These are phyloP conservation scores for Grosmannia serpens DNA, from an alignment of 2,329 filamentous ascomycete genomes.

Conservation along the genomic window DNA sequence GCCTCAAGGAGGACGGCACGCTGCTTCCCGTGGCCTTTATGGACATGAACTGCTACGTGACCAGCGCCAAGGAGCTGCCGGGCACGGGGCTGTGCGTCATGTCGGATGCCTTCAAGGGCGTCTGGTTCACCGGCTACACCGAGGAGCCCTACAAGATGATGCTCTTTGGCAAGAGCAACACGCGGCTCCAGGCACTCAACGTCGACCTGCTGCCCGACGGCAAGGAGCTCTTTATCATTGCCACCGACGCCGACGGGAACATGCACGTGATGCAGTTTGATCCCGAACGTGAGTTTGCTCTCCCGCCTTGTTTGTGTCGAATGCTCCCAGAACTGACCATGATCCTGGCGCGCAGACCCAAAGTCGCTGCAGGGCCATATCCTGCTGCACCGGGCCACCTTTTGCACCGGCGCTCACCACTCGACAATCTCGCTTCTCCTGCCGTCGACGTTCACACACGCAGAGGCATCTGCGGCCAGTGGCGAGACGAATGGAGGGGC, in stretches of 20 bases:
- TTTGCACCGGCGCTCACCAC: conserved; percentile 71
- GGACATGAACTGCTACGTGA: conserved; percentile 93
- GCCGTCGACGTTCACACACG: conserved; percentile 39
- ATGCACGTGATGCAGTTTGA: conserved; percentile 88
- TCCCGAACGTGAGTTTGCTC: conserved; percentile 62
- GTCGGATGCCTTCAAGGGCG: conserved; percentile 81
- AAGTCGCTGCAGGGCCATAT: conserved; percentile 85
- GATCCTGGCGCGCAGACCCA: conserved; percentile 49
- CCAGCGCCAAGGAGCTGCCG: conserved; percentile 69
- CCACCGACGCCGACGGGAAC: conserved; percentile 74
- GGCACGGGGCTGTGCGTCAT: conserved; percentile 78
- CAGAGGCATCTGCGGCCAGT: not conserved
- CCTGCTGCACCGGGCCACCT: conserved; percentile 76
- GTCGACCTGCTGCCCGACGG: conserved; percentile 85
- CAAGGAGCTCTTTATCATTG: conserved; percentile 69
- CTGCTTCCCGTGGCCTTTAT: conserved; percentile 91
- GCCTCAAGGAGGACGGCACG: conserved; percentile 88
- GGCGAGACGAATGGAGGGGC: not conserved
- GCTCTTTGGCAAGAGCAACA: conserved; percentile 77
- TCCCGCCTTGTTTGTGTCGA: not conserved
- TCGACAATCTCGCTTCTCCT: conserved; percentile 66
- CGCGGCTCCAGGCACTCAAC: conserved; percentile 64
- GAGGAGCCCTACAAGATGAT: conserved; percentile 96
- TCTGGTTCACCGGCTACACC: conserved; percentile 94
- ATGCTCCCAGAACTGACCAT: not conserved